A percentile compares a stretch with the other conserved stretches of the same genome.
Evolutionary conservation across 306 rosid species (phyloP).

Genomic region (Citrullus amarus): DNA sequence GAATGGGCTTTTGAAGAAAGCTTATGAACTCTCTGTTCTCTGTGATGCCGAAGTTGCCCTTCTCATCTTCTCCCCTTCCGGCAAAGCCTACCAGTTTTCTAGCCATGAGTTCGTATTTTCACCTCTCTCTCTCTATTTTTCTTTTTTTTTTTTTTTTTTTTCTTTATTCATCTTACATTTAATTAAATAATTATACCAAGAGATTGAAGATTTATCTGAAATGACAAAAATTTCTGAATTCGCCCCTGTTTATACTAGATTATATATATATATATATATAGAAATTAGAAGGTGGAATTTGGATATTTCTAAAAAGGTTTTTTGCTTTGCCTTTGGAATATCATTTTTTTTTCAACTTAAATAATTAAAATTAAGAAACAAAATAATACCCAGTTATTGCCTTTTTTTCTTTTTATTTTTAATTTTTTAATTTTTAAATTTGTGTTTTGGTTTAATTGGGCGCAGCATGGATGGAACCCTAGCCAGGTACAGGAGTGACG

Average conservation of each 20-base stretch:
- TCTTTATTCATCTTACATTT: not conserved
- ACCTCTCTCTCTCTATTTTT: no score
- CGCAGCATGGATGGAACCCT: slow-evolving; percentile 40
- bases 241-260: no score
- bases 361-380: not conserved
- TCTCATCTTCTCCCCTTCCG: slow-evolving; percentile 40
- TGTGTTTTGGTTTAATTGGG: not conserved
- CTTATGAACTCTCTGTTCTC: slow-evolving; percentile 37
- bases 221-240: no score
- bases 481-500: slow-evolving; percentile 23
- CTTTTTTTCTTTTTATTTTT: no score
- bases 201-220: no score
- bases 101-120: slow-evolving; percentile 29
- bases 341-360: not conserved
- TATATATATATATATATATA: no score
- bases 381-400: no score
- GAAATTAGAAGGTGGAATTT: no score
- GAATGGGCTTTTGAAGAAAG: slow-evolving; percentile 44
- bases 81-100: slow-evolving; percentile 28
- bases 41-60: slow-evolving; percentile 48
- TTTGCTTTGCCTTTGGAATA: no score
- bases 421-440: no score
- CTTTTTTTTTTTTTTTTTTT: not conserved
- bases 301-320: no score
- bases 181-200: no score